Base-by-base conservation (phyloP, 2,329 filamentous ascomycete genomes). In the Aspergillus ochraceus region DNA sequence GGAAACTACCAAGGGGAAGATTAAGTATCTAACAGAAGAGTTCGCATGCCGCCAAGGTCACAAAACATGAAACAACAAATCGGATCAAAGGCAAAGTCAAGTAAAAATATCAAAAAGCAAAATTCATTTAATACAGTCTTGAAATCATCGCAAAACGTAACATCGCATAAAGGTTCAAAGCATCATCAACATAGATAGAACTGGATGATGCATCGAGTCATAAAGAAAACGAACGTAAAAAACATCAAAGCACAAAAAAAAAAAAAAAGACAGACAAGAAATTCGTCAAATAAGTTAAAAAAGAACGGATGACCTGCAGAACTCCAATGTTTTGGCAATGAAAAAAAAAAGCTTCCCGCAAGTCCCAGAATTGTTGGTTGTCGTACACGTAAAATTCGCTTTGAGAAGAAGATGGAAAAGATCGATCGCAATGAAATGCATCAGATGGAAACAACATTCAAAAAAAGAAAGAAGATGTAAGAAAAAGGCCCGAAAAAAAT, bases 231-330 rank as follows among this genome's bases (percentile, higher is more conserved):
- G 55, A 55, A 58, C n/a, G 36, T 36, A 49, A 49, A 56, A 56
- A 22, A 24, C 24, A 54, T 29, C n/a, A n/a, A n/a, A n/a, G n/a
- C n/a, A n/a, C n/a, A n/a, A 55, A 52, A 24, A 24, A 24, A 24
- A 29, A 29, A 57, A 12, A 3, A 12, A 36, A 56, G 51, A 53
- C 50, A 61, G 62, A 58, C 60, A 57, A 59, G 54, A 64, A 60
- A 53, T 22, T 46, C 54, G 54, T 60, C 55, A 49, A 55, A 20
- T 42, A 55, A 63, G 55, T 56, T n/a, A n/a, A 52, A 59, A 65
- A 61, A 39, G 63, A 67, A 62, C 57, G 58, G 58, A 63, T 55
- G 61, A 61, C 63, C 61, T 66, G 65, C 64, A 69, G 63, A 63
- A 61, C 60, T 63, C 62, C 61, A 46, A 55, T 24, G 20, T 50